Conservation (phyloP, 2,329 filamentous ascomycete species). For the Exophiala xenobiotica region DNA sequence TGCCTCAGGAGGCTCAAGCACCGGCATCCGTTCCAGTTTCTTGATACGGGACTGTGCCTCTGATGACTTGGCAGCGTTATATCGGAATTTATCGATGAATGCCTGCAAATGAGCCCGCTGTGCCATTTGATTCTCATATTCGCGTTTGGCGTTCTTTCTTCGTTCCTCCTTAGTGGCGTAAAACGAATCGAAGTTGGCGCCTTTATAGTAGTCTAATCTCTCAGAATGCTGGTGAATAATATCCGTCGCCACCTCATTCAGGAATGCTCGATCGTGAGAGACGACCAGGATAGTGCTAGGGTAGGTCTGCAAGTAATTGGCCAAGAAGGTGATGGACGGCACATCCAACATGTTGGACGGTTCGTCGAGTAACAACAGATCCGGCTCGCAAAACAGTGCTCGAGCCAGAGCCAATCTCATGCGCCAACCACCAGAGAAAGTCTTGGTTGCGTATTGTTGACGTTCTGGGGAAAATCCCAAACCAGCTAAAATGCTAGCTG, state of each 20-base stretch:
- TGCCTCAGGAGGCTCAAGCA: conserved; percentile 83
- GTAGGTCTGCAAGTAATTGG: conserved; percentile 90
- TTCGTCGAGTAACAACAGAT: conserved; percentile 93
- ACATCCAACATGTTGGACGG: conserved; percentile 99
- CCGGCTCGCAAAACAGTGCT: conserved; percentile 96
- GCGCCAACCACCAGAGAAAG: conserved; percentile 98
- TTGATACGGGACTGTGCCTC: conserved; percentile 99
- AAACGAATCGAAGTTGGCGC: conserved; percentile 95
- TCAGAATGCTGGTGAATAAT: conserved; percentile 98
- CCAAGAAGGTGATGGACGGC: conserved; percentile 97
- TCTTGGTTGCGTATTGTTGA: conserved; percentile 91
- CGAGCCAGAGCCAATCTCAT: conserved; percentile 94
- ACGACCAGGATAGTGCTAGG: conserved; percentile 94
- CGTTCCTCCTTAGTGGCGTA: conserved; percentile 97
- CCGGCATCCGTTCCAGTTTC: conserved; percentile 95
- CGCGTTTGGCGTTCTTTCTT: conserved; percentile 91
- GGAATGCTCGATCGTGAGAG: conserved; percentile 97
- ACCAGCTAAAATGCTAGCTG: conserved; percentile 93
- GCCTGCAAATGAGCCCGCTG: conserved; percentile 90
- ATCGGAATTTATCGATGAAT: conserved; percentile 99
- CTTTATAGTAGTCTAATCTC: conserved; percentile 96
- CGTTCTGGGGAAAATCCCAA: conserved; percentile 92
- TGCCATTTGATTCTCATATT: conserved; percentile 98
- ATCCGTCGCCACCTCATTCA: conserved; percentile 98
- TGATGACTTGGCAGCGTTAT: conserved; percentile 97